Evolutionary conservation across 2,329 filamentous ascomycete species (phyloP), one percentile per base, ranked within the genome.

Genomic region (Paramyrothecium sp.): DNA sequence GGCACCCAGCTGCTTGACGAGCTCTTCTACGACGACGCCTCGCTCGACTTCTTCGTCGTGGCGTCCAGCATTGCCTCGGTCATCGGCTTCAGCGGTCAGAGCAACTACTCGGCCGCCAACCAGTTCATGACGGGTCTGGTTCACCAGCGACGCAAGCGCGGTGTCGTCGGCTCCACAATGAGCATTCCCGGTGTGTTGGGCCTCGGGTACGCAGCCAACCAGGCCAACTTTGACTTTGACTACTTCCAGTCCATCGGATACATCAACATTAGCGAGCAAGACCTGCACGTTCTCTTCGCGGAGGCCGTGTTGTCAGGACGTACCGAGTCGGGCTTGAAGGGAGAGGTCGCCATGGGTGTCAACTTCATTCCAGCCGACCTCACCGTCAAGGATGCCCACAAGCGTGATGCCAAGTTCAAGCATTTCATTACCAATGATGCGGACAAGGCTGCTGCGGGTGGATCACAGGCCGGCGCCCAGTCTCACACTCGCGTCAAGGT

Each of bases 21-120:
- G 20, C 20, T 49, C 16, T 49, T 49, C 16, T 19, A 22, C 12
- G 20, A 49, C 20, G 47, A 49, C 22, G 5, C 47, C 17, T 26
- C 11, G 13, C 47, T 49, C 17, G 47, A 49, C 47, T 49, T 49
- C 47, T 49, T 49, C 47, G n/a, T 49, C 20, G 17, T 49, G 5
- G 16, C 20, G 5, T 49, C 47, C 16, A 20, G 17, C 41, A 54
- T 71, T 5, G 54, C 65, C 8, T 61, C 50, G 5, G 62, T 73
- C 3, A 60, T 65, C 3, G 75, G 75, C 1, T 69, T 70, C 51
- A 34, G 49, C 3, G 71, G 71, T 2, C 74, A 76, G 55, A 56
- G 58, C 10, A 65, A 58, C 47, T 76, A 76, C 49, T 56, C 62
- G 0, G 70, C 73, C 3, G 72, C 68, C 4, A 72, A 72, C 56